phyloP scores from a whole-genome alignment of 768 basidiomycete genomes.

The Serendipita indica region DNA sequence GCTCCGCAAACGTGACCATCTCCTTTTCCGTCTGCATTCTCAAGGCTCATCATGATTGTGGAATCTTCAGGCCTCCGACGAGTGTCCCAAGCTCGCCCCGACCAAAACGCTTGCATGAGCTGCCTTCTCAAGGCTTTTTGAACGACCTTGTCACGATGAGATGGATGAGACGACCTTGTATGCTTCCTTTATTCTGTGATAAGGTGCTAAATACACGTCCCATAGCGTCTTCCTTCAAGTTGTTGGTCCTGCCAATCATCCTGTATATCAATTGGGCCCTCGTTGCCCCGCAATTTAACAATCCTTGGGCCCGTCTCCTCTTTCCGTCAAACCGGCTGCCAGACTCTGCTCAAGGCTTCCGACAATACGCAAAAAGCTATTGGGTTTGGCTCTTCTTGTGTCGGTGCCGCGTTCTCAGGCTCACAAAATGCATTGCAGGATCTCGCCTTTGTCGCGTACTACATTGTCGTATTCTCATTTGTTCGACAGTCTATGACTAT shows the following conservation, averaged over 20 bases:
- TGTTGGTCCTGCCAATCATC: conserved; percentile 45
- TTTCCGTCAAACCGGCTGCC: conserved; percentile 54
- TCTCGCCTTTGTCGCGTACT: conserved; percentile 61
- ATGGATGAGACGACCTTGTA: conserved; percentile 68
- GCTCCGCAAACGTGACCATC: neutral
- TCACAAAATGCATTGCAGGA: conserved; percentile 31
- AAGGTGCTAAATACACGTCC: neutral
- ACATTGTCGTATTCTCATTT: conserved; percentile 82
- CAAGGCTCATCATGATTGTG: too few relatives aligned
- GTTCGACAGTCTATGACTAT: conserved; percentile 61
- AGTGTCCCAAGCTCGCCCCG: neutral
- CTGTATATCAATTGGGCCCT: conserved; percentile 54
- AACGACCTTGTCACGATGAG: conserved; percentile 36
- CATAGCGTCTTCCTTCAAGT: conserved; percentile 47
- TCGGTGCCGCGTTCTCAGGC: neutral
- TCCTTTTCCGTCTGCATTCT: neutral
- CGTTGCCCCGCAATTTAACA: conserved; percentile 33
- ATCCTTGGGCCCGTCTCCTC: conserved; percentile 62
- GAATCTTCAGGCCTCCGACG: neutral
- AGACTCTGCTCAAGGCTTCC: conserved; percentile 35
- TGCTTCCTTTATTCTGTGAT: conserved; percentile 16
- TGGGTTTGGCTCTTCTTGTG: conserved; percentile 15
- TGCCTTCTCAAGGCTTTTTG: conserved; percentile 29
- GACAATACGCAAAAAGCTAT: conserved; percentile 56
- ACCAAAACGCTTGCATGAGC: conserved; percentile 1